Evolutionary conservation across 164 flowering plant species (phyloP), one percentile per base, ranked within the genome.

Genomic region (Macadamia tetraphylla): DNA sequence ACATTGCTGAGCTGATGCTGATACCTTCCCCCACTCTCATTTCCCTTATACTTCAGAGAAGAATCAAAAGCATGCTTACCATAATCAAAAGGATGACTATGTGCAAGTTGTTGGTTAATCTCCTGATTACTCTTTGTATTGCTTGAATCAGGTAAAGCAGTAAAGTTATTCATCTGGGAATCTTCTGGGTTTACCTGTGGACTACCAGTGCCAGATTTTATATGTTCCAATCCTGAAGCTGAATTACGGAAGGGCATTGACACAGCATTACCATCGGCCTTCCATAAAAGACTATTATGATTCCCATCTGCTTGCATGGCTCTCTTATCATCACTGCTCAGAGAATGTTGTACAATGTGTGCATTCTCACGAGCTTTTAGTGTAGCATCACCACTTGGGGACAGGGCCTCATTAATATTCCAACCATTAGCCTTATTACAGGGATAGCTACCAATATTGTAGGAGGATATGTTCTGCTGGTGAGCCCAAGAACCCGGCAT

Each of bases 251-350:
- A 71, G 13, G 72, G 43, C 58, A 35, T 61, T 31, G 44, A 42
- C 60, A 63, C 46, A 31, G 11, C 51, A 63, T 71, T 70, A 66
- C 66, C 72, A 66, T 68, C 74, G 31, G 67, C 58, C 58, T 70
- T 74, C 82, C 75, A 77, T 72, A 64, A 56, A n/a, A 63, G 68
- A 78, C 62, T 65, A 29, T 73, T 77, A 73, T 60, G 29, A 44
- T 67, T 67, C 70, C 67, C 78, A 31, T 66, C 74, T 64, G 51
- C 51, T 13, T 73, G 66, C 60, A 67, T 68, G 30, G 68, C 60
- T 70, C 71, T 69, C 63, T 68, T 77, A 52, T 59, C 57, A 23
- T 74, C 70, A 75, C 67, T 72, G 56, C 67, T 72, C 62, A 74
- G 78, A 59, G 67, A 69, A 60, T 46, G 60, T 9, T 69, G 75